Evolutionary conservation across 805 yeast genomes (phyloP), one percentile per base, ranked within the genome.

Genomic region (Candida cerambycidarum): DNA sequence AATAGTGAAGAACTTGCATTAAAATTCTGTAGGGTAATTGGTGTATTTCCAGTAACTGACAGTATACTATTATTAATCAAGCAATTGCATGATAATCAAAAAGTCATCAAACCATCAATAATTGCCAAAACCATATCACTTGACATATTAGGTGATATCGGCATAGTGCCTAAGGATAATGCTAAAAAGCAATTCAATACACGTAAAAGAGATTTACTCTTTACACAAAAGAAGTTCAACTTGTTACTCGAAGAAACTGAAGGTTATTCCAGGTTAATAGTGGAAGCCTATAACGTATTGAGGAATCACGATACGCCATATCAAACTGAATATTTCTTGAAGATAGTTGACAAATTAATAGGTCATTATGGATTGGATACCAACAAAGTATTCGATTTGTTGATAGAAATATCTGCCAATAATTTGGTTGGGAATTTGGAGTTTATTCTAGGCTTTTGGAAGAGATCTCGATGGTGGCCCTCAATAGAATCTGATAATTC

Each of bases 311-410:
- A 75, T 42, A 60, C 75, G 6, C 47, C 53, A 3, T 63, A 54
- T 31, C 73, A 77, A 51, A 62, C 79, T 0, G 62, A 66, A 1
- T 70, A 67, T 39, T 71, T 77, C 8, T 56, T 73, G 8, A 60
- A 72, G n/a, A 69, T 75, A 5, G 65, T 85, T 12, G 75, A 78
- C 36, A 70, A 72, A 21, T 56, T 85, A 5, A 83, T 83, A 41
- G 96, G 93, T 1, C 88, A 83, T 57, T 89, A 79, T 58, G 75
- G 76, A 40, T 69, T 89, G 38, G 96, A 90, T 54, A 82, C 92
- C 0, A 75, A 77, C 39, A 72, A 90, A 45, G 78, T 80, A 18
- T 69, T 89, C 38, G 86, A 87, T 50, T 43, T 86, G 0, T 47
- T 86, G 7, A 53, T 89, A 25, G 80, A 79, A 36, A 54, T 85